These are phyloP conservation scores for Cutaneotrichosporon mucoides DNA, from an alignment of 1,284 basidiomycete species.

Conservation along the genomic window DNA sequence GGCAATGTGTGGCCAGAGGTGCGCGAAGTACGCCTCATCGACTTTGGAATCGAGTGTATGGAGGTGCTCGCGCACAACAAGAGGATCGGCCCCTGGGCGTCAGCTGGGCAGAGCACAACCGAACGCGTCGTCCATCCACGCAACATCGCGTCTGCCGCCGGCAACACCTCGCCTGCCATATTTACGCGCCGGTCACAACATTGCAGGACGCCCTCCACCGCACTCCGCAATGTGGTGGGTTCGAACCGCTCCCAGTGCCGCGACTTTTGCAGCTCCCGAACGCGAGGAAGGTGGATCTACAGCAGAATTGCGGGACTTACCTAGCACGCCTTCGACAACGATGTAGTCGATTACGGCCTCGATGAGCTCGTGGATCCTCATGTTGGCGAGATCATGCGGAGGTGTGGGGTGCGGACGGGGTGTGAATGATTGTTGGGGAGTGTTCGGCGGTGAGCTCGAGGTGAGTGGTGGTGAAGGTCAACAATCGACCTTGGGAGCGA, in stretches of 20 bases:
- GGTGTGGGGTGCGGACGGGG: not conserved
- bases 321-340: constrained; percentile 39
- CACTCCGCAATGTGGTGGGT: not conserved
- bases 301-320: constrained; percentile 26
- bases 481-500: not conserved
- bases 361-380: constrained; percentile 45
- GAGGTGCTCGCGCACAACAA: constrained; percentile 24
- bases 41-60: constrained; percentile 27
- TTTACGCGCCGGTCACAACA: not conserved
- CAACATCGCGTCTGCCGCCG: not conserved
- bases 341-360: constrained; percentile 42
- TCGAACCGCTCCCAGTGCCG: constrained; percentile 13
- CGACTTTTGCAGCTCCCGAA: constrained; percentile 9
- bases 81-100: constrained; percentile 33
- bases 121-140: no score
- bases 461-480: not conserved
- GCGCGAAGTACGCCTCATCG: constrained; percentile 37
- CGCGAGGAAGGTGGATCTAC: not conserved
- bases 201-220: constrained; percentile 17
- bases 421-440: not conserved
- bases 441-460: no score
- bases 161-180: not conserved
- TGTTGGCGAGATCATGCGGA: constrained; percentile 7
- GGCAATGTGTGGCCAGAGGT: constrained; percentile 33
- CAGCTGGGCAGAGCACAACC: not conserved